A percentile compares a stretch with the other conserved stretches of the same genome.
phyloP scores from a whole-genome alignment of 352 stramenopile species.

The Globisporangium heterothallicum region DNA sequence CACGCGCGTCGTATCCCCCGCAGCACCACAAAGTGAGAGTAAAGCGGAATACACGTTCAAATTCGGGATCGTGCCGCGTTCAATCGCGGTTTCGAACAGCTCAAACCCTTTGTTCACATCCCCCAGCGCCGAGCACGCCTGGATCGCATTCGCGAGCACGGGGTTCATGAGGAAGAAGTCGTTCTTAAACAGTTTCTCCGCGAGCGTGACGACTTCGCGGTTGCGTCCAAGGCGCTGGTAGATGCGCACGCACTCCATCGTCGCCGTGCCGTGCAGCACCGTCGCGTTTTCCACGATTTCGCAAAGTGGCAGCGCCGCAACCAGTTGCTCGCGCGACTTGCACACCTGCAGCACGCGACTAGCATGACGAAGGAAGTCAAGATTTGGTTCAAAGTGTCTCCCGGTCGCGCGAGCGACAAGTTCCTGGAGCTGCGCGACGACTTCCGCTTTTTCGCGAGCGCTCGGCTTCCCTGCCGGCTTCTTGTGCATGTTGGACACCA shows the following conservation, averaged over 20 bases:
- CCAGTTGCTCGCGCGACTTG: conserved; percentile 46
- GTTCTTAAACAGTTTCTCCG: conserved; percentile 43
- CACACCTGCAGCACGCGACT: conserved; percentile 39
- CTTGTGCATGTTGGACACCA: conserved; percentile 11
- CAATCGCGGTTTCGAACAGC: conserved; percentile 48
- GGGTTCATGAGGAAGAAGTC: conserved; percentile 67
- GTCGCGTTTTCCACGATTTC: conserved; percentile 32
- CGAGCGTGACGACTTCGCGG: conserved; percentile 41
- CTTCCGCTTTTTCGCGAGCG: conserved; percentile 12
- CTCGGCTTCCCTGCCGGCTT: conserved; percentile 7
- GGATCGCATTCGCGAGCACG: conserved; percentile 51
- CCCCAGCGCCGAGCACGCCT: conserved; percentile 44
- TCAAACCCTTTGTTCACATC: conserved; percentile 51
- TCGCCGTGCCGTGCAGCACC: conserved; percentile 31
- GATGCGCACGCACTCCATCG: conserved; percentile 59
- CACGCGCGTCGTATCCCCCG: conserved; percentile 44
- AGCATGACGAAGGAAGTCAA: conserved; percentile 45
- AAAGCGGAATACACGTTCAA: conserved; percentile 56
- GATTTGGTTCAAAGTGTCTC: conserved; percentile 28
- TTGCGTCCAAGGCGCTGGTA: conserved; percentile 50
- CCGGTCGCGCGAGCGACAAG: conserved; percentile 30
- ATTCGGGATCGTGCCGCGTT: conserved; percentile 64
- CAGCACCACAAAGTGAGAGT: conserved; percentile 39
- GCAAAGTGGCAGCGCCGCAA: conserved; percentile 53
- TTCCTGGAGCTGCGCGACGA: conserved; percentile 28